Evolutionary conservation across 2,329 filamentous ascomycete genomes (phyloP).

Genomic region (Rhexocercosporidium sp.): DNA sequence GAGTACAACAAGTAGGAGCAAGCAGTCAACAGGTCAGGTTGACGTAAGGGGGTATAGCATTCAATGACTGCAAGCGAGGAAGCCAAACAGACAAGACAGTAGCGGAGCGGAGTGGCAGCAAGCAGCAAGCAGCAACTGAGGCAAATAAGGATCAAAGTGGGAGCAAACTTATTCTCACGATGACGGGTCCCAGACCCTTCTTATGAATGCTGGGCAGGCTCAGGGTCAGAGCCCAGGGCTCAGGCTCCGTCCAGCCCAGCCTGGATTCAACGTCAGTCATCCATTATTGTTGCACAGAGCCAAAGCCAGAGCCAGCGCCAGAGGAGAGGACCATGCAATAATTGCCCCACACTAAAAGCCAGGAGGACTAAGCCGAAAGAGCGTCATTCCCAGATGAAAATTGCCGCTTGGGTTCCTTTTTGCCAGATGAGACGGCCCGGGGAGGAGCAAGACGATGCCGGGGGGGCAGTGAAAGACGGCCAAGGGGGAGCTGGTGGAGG

Average conservation of each 20-base stretch:
- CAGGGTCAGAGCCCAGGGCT: background rate
- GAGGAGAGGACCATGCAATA: background rate
- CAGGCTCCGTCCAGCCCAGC: background rate
- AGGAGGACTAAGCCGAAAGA: constrained; percentile 1
- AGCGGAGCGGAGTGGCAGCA: no score
- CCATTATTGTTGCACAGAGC: constrained; percentile 3
- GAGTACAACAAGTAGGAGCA: constrained; percentile 10
- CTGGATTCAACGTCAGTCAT: constrained; percentile 1
- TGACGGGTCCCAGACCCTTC: constrained; percentile 21
- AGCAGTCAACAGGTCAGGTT: constrained; percentile 12
- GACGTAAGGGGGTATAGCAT: constrained; percentile 16
- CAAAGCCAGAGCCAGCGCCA: constrained; percentile 5
- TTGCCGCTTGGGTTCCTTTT: constrained; percentile 4
- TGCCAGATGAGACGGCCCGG: background rate
- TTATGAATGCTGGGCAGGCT: constrained; percentile 18
- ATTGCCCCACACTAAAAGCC: constrained; percentile 4
- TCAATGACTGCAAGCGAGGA: constrained; percentile 7
- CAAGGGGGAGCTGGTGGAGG: background rate
- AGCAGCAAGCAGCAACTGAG: constrained; percentile 23
- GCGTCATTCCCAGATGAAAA: background rate
- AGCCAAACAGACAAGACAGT: background rate
- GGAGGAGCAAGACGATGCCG: background rate
- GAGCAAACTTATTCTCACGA: constrained; percentile 20
- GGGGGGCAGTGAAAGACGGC: background rate
- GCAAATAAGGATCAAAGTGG: constrained; percentile 23